These are phyloP conservation scores for Puccinia sorghi DNA, from an alignment of 1,284 basidiomycete species.

Conservation along the genomic window DNA sequence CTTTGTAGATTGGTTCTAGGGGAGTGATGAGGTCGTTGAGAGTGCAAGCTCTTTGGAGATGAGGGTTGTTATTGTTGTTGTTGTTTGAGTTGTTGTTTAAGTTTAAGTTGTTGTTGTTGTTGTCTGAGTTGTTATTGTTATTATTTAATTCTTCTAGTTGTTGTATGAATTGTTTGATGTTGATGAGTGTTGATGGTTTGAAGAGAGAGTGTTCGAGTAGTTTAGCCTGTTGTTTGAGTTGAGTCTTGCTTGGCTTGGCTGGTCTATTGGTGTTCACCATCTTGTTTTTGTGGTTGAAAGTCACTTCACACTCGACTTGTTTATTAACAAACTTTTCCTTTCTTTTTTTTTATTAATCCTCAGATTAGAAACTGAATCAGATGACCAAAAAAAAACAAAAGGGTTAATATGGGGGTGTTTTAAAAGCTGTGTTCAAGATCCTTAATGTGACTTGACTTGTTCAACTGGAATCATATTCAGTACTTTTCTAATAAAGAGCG, in stretches of 20 bases:
- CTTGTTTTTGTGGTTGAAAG: background rate
- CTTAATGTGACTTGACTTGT: no score
- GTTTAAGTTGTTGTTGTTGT: background rate
- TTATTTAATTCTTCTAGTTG: no score
- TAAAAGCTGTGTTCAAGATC: no score
- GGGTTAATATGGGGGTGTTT: no score
- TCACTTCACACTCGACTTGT: no score
- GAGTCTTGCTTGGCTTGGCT: conserved; percentile 5
- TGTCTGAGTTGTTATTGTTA: no score
- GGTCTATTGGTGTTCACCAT: background rate
- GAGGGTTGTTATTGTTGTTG: conserved; percentile 15
- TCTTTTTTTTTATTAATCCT: no score
- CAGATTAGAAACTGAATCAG: no score
- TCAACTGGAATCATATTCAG: no score
- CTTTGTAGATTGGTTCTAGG: conserved; percentile 27
- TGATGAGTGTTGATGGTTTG: background rate
- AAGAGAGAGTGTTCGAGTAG: conserved; percentile 7
- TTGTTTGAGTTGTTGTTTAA: background rate
- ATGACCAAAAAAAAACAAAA: no score
- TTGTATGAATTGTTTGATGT: background rate
- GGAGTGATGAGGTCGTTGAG: conserved; percentile 37
- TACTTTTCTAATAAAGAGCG: no score
- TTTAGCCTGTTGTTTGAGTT: conserved; percentile 22
- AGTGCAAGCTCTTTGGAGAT: background rate
- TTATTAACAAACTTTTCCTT: no score